phyloP scores from a whole-genome alignment of 2,329 filamentous ascomycete genomes.

The Colletotrichum sp. region DNA sequence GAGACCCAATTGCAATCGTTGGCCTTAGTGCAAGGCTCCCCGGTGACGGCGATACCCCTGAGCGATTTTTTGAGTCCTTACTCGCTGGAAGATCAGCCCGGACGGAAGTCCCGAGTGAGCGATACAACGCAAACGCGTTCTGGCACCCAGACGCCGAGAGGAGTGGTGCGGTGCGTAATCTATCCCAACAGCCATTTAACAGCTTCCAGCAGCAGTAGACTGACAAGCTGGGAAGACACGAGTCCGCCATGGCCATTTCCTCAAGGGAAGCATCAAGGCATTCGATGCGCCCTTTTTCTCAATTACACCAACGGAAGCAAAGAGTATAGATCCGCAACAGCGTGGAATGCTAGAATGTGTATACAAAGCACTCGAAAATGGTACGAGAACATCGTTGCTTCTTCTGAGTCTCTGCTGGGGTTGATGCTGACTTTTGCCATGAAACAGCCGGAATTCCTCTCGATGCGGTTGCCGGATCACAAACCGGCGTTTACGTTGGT shows the following conservation, averaged over 20 bases:
- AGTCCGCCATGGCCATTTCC: conserved; percentile 30
- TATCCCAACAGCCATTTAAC: neutral
- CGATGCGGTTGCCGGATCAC: conserved; percentile 22
- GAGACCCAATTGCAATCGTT: conserved; percentile 49
- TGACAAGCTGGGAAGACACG: neutral
- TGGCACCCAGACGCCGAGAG: conserved; percentile 32
- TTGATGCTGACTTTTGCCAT: neutral
- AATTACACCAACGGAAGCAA: conserved; percentile 29
- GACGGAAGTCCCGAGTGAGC: conserved; percentile 29
- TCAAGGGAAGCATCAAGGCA: conserved; percentile 27
- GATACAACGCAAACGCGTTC: conserved; percentile 34
- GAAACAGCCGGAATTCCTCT: conserved; percentile 25
- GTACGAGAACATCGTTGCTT: neutral
- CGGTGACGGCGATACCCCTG: conserved; percentile 43
- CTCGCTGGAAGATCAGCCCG: conserved; percentile 30
- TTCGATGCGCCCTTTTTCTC: conserved; percentile 33
- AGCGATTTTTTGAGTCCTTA: conserved; percentile 50
- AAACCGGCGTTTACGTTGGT: conserved; percentile 28
- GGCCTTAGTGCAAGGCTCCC: conserved; percentile 53
- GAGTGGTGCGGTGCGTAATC: conserved; percentile 26
- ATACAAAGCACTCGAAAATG: conserved; percentile 36
- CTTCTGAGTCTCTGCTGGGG: no score
- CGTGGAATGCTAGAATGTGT: conserved; percentile 37
- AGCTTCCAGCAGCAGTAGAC: neutral
- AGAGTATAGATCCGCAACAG: conserved; percentile 36